These are phyloP conservation scores for Ophiosphaerella herpotricha DNA, from an alignment of 2,329 filamentous ascomycete species.

Conservation along the genomic window DNA sequence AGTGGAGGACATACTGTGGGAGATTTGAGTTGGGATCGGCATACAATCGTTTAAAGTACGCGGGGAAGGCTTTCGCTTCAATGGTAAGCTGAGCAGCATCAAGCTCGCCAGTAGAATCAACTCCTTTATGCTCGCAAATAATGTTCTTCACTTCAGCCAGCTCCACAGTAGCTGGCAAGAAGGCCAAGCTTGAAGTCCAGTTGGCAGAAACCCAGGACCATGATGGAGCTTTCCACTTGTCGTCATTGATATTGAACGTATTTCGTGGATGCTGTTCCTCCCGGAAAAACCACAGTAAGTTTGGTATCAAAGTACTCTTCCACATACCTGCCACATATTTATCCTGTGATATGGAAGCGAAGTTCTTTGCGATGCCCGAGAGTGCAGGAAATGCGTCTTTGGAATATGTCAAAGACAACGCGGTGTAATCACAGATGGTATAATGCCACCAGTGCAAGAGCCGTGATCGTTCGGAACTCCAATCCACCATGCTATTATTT, in stretches of 20 bases:
- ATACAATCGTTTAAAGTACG: background rate
- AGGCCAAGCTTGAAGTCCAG: background rate
- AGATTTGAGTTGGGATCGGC: background rate
- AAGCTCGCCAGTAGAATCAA: background rate
- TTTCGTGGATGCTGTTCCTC: background rate
- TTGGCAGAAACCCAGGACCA: constrained; percentile 3
- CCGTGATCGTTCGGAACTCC: background rate
- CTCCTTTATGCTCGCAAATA: background rate
- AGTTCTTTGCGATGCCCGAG: background rate
- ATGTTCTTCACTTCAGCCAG: background rate
- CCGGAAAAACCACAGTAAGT: background rate
- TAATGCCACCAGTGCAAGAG: background rate
- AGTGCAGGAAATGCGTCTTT: background rate
- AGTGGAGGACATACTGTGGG: background rate
- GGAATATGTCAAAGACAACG: background rate
- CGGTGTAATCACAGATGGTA: background rate
- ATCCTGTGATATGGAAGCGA: background rate
- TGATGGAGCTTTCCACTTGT: background rate
- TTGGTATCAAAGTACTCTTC: background rate
- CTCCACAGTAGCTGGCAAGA: background rate
- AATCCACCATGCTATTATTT: background rate
- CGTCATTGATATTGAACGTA: too few relatives aligned
- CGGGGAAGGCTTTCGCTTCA: background rate
- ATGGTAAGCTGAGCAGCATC: background rate
- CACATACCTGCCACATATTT: constrained; percentile 1